Evolutionary conservation across 2,329 filamentous ascomycete genomes (phyloP).

Genomic region (Shiraia bambusicola): DNA sequence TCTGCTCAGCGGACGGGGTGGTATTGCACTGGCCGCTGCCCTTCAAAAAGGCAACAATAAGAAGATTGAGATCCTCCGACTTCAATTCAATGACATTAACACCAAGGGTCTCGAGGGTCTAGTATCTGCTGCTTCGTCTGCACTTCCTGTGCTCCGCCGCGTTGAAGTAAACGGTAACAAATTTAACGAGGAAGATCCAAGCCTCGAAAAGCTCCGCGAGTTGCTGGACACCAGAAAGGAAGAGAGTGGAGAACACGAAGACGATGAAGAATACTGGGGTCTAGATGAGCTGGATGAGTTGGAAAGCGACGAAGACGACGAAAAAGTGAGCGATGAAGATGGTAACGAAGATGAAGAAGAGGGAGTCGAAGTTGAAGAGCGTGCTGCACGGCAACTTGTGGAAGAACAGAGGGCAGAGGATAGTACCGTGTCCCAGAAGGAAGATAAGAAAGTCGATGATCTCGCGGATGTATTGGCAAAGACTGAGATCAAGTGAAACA

Average conservation of each 20-base stretch:
- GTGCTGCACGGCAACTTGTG: constrained; percentile 57
- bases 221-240: constrained; percentile 75
- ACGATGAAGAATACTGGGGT: constrained; percentile 54
- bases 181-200: constrained; percentile 81
- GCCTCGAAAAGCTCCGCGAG: constrained; percentile 66
- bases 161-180: constrained; percentile 97
- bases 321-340: constrained; percentile 65
- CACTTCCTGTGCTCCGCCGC: constrained; percentile 75
- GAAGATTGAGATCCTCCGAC: constrained; percentile 75
- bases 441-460: constrained; percentile 78
- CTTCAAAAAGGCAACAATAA: constrained; percentile 74
- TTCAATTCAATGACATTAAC: constrained; percentile 96
- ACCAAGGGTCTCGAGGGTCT: constrained; percentile 71
- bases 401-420: constrained; percentile 72
- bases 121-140: constrained; percentile 62
- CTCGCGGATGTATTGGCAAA: constrained; percentile 75
- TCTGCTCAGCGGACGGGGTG: constrained; percentile 75
- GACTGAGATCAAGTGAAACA: constrained; percentile 51
- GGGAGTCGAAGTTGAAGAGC: constrained; percentile 50
- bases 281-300: constrained; percentile 71
- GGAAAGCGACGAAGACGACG: constrained; percentile 83
- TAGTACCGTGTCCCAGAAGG: constrained; percentile 68
- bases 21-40: constrained; percentile 69
- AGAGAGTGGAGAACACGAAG: constrained; percentile 50
- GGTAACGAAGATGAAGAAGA: constrained; percentile 71